Percentiles rank a stretch among this genome's conserved stretches.
Evolutionary conservation across 768 basidiomycete genomes (phyloP).

Genomic region (Hericium erinaceus): DNA sequence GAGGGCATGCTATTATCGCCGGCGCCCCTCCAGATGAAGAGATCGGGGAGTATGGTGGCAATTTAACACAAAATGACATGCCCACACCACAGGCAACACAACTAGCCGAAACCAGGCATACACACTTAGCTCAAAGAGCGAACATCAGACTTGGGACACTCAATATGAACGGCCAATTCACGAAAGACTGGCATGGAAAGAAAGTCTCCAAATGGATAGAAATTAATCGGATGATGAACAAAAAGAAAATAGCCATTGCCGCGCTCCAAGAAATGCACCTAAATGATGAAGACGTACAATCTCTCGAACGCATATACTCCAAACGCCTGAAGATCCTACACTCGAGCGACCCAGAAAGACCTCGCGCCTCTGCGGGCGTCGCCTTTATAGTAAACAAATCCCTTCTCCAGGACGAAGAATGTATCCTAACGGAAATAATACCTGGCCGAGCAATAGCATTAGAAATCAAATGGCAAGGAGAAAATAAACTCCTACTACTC

Average conservation of each 20-base stretch:
- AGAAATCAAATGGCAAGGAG: conserved; percentile 10
- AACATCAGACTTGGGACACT: not conserved
- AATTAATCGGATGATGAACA: not conserved
- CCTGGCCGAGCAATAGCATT: conserved; percentile 12
- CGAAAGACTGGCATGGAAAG: too few relatives aligned
- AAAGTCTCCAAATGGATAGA: not conserved
- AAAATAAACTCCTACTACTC: conserved; percentile 3
- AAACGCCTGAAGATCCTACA: not conserved
- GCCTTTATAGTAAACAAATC: not conserved
- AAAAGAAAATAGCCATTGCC: not conserved
- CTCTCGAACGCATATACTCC: not conserved
- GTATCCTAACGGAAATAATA: not conserved
- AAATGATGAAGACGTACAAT: not conserved
- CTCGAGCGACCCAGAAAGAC: not conserved
- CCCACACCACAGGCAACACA: too few relatives aligned
- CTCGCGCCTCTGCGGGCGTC: not conserved
- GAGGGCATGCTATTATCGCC: too few relatives aligned
- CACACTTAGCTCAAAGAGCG: not conserved
- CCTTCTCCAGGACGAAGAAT: too few relatives aligned
- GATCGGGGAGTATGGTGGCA: too few relatives aligned
- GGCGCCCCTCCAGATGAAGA: too few relatives aligned
- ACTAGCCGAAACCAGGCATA: too few relatives aligned
- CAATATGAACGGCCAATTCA: not conserved
- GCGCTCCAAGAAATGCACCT: conserved; percentile 2
- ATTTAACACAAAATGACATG: not conserved